These are phyloP conservation scores for Candida multigemmis DNA, from an alignment of 805 yeast genomes.

Conservation along the genomic window DNA sequence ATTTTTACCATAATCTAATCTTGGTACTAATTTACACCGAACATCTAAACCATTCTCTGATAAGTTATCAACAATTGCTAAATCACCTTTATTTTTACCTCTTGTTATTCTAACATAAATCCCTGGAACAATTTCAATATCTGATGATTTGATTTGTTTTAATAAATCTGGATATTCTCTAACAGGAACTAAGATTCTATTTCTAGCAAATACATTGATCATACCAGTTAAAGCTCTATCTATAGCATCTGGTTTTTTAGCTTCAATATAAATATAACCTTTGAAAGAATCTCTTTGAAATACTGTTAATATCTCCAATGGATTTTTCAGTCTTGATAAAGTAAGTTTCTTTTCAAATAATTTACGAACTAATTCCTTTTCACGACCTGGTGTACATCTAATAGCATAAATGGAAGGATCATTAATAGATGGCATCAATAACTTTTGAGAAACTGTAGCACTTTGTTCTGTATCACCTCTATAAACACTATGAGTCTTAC, in stretches of 20 bases:
- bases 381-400: constrained; percentile 87
- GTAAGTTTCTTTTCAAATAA: constrained; percentile 77
- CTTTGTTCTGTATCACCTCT: constrained; percentile 68
- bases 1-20: constrained; percentile 80
- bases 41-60: constrained; percentile 95
- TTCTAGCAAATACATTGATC: constrained; percentile 68
- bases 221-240: constrained; percentile 82
- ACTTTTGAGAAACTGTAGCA: constrained; percentile 76
- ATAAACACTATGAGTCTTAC: constrained; percentile 75
- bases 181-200: constrained; percentile 84
- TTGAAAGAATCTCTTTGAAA: constrained; percentile 91
- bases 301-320: constrained; percentile 79
- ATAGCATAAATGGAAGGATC: constrained; percentile 97
- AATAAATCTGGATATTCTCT: constrained; percentile 90
- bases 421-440: constrained; percentile 88
- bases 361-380: constrained; percentile 81
- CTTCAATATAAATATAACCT: constrained; percentile 91
- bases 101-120: constrained; percentile 84
- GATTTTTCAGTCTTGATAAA: constrained; percentile 61
- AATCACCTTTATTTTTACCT: constrained; percentile 87
- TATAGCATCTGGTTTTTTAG: constrained; percentile 87
- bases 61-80: constrained; percentile 87
- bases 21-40: constrained; percentile 85
- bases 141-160: constrained; percentile 82
- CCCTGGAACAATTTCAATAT: constrained; percentile 84